Percentiles rank a stretch among this genome's conserved stretches.
phyloP scores from a whole-genome alignment of 129 eudicot species.

The Kitagawia praeruptora region DNA sequence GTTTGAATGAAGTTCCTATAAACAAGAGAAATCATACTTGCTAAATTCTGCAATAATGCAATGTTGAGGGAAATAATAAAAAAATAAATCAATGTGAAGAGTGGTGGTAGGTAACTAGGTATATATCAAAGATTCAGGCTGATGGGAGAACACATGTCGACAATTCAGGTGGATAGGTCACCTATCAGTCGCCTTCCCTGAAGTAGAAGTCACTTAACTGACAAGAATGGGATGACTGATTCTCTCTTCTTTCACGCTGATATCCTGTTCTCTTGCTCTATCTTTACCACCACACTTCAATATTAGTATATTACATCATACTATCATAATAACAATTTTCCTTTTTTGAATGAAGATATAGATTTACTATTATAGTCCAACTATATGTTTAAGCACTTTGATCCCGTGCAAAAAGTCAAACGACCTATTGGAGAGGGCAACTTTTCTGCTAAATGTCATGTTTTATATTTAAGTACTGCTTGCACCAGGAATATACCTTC shows the following conservation, averaged over 20 bases:
- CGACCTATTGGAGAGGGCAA: neutral
- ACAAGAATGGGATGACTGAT: neutral
- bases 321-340: neutral
- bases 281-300: neutral
- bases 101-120: neutral
- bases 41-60: neutral
- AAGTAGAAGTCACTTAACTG: neutral
- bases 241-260: neutral
- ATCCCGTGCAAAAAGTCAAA: neutral
- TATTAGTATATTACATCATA: neutral
- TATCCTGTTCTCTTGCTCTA: neutral
- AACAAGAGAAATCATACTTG: neutral
- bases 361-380: neutral
- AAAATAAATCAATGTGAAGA: neutral
- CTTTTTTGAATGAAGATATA: neutral
- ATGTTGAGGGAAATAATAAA: neutral
- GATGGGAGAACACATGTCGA: neutral
- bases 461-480: neutral
- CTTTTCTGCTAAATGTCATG: neutral
- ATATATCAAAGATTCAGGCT: neutral
- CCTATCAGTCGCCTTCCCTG: neutral
- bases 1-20: neutral
- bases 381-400: neutral
- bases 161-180: neutral
- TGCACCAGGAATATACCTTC: neutral